These are phyloP conservation scores for Areca catechu DNA, from an alignment of 176 grass and related monocot species.

Conservation along the genomic window DNA sequence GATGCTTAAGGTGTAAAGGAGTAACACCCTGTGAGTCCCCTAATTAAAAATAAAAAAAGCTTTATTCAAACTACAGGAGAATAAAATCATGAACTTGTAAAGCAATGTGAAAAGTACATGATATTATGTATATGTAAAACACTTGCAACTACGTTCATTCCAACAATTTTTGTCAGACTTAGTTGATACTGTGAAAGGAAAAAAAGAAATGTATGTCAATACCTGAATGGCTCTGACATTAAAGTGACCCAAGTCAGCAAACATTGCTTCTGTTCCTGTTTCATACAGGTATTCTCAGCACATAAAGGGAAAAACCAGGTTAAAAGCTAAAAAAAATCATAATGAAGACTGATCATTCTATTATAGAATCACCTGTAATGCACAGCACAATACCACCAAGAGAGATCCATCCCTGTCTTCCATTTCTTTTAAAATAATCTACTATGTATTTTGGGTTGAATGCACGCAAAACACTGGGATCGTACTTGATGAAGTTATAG, in stretches of 20 bases:
- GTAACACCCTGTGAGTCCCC: too few relatives aligned
- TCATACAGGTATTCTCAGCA: background rate
- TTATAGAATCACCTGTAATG: constrained; percentile 51
- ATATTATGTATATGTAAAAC: too few relatives aligned
- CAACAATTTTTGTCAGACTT: too few relatives aligned
- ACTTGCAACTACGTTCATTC: too few relatives aligned
- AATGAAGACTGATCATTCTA: constrained; percentile 1
- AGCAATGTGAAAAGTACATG: too few relatives aligned
- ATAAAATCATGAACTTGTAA: too few relatives aligned
- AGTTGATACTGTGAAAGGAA: too few relatives aligned
- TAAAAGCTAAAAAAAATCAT: background rate
- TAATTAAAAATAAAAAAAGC: too few relatives aligned
- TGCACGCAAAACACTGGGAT: constrained; percentile 40
- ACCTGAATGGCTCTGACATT: constrained; percentile 61
- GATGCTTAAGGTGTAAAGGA: too few relatives aligned
- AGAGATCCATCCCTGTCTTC: constrained; percentile 60
- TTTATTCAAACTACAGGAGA: too few relatives aligned
- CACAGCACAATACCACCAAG: constrained; percentile 68
- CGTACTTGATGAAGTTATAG: constrained; percentile 57
- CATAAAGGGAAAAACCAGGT: background rate
- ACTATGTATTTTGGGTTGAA: constrained; percentile 63
- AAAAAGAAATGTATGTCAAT: background rate
- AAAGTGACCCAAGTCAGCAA: constrained; percentile 79
- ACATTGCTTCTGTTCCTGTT: constrained; percentile 81
- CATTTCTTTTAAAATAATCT: constrained; percentile 64